Base-by-base conservation (phyloP, 2,329 filamentous ascomycete genomes). In the Monilinia polystroma region DNA sequence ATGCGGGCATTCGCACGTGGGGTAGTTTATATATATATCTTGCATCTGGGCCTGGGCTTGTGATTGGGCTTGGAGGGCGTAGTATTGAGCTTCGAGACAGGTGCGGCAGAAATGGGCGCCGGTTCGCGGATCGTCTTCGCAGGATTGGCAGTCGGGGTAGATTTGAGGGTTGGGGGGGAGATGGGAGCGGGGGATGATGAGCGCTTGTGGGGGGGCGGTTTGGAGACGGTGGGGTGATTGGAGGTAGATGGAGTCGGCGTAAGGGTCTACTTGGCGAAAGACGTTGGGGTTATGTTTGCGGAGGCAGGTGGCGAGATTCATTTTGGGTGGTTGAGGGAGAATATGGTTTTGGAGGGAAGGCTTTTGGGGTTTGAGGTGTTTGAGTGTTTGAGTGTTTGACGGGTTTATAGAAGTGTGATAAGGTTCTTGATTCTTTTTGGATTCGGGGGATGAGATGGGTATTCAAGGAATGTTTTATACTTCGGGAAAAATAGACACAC, bases 1-100 rank as follows among this genome's bases (percentile, higher is more conserved):
- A 60, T 66, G 64, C 32, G 64, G 64, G 20, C 64, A 66, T 59
- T 66, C 64, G 47, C 64, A 66, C 16, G 47, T 62, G 20, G 23
- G 20, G 47, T 60, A 62, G 18, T 62, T 51, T 14, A 51, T 26
- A 14, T 51, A 66, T 18, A 51, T 54, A 47, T 66, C 64, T 43
- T 52, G 47, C 5, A 54, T 23, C 35, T 62, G 58, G 5, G 58
- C 32, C 18, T 62, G 58, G 4, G 58, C 23, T 20, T 60, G 58
- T 18, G 45, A 20, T 26, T 60, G n/a, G 5, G 45, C 35, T 38
- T 62, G 45, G 7, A 62, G 32, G 32, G 58, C 32, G 18, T 49
- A 59, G 38, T 53, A 66, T 26, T 62, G 64, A 16, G 45, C 47
- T 41, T 43, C 52, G 26, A 62, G 51, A 45, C 64, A 66, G 26